phyloP scores from a whole-genome alignment of 2,329 filamentous ascomycete species.

The Bipolaris bicolor region DNA sequence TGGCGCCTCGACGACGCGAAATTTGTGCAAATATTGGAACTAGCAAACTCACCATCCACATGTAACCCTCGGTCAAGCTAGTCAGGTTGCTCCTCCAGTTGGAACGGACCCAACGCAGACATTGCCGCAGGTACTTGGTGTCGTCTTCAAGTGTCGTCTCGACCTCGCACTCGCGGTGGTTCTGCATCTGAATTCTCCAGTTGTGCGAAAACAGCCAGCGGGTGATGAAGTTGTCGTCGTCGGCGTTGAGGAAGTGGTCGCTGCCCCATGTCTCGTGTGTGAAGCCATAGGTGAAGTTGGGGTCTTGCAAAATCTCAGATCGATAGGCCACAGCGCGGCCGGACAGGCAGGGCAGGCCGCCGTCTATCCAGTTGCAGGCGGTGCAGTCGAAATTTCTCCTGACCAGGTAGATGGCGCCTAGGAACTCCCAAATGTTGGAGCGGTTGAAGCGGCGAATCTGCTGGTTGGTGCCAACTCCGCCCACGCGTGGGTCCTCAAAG shows the following conservation, averaged over 20 bases:
- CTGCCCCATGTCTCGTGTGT: slow-evolving; percentile 76
- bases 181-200: slow-evolving; percentile 96
- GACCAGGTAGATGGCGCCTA: slow-evolving; percentile 90
- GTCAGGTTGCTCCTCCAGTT: slow-evolving; percentile 98
- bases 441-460: slow-evolving; percentile 73
- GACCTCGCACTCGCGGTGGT: slow-evolving; percentile 81
- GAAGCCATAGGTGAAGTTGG: slow-evolving; percentile 85
- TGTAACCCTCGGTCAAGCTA: slow-evolving; percentile 81
- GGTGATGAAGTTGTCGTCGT: slow-evolving; percentile 98
- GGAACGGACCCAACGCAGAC: slow-evolving; percentile 91
- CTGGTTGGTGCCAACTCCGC: slow-evolving; percentile 92
- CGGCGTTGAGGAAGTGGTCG: slow-evolving; percentile 88
- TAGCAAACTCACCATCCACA: slow-evolving; percentile 74
- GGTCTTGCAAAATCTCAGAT: slow-evolving; percentile 83
- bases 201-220: slow-evolving; percentile 91
- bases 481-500: slow-evolving; percentile 82
- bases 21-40: slow-evolving; percentile 32
- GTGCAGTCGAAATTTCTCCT: slow-evolving; percentile 96
- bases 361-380: slow-evolving; percentile 92
- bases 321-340: slow-evolving; percentile 92
- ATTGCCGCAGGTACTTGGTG: slow-evolving; percentile 88
- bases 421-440: slow-evolving; percentile 78
- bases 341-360: slow-evolving; percentile 95
- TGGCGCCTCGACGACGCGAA: slow-evolving; percentile 35
- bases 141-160: slow-evolving; percentile 92